Evolutionary conservation across 257 asterid genomes (phyloP), one percentile per base, ranked within the genome.

Genomic region (Catharanthus roseus): DNA sequence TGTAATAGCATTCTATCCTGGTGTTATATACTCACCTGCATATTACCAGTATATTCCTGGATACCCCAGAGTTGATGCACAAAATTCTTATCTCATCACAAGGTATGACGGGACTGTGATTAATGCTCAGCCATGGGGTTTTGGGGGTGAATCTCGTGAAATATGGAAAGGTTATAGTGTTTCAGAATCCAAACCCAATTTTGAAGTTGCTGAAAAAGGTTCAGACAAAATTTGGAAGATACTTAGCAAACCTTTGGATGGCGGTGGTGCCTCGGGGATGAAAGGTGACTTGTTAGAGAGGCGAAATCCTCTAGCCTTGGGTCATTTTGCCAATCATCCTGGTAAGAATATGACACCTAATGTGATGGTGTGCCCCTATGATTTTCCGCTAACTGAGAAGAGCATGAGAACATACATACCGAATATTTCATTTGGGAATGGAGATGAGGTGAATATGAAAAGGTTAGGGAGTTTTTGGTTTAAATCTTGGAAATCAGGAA

Each of bases 91-190:
- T 64, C 68, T 93, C 75, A 93, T 93, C 82, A 91, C 95, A 24
- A 85, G 96, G 77, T 93, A 91, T 73, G 99, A 93, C 36, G 97
- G 95, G 16, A 86, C 90, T 4, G 86, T 89, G 64, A 89, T 93
- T 67, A 89, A 91, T n/a, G 96, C 95, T 26, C 93, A 91, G 78
- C 95, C 99, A 2, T 93, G 99, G 98, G 97, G 96, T 45, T 55
- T 33, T n/a, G 96, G 98, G 13, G 95, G 92, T 42, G 98, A 86
- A 73, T 78, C 86, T 69, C 90, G 90, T 61, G 91, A 84, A 74
- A 19, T 72, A 21, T 93, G 97, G 96, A 83, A 85, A 2, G 88
- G 92, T 41, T 74, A 81, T 12, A 39, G 74, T 57, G 36, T 47
- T 69, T 68, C 75, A 34, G 79, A 64, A 54, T 69, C 82, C 47